These are phyloP conservation scores for Ramalina peruviana DNA, from an alignment of 495 filamentous ascomycete genomes.

Conservation along the genomic window DNA sequence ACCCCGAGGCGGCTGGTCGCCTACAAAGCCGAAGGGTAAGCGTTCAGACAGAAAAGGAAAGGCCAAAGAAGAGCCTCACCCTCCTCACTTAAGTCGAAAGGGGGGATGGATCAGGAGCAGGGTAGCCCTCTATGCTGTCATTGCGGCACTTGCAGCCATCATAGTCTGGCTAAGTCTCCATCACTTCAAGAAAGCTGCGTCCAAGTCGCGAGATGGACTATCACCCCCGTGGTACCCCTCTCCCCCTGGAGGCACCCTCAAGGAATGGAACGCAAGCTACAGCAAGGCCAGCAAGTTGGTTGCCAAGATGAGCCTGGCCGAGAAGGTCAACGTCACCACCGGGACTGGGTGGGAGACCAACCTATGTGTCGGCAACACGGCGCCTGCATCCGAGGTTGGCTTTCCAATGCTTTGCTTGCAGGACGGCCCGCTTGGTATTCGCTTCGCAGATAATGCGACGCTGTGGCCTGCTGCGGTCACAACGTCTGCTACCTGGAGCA, in stretches of 20 bases:
- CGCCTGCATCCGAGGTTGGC: conserved; percentile 48
- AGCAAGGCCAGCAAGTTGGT: conserved; percentile 69
- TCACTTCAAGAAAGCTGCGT: background rate
- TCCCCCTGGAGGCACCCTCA: conserved; percentile 63
- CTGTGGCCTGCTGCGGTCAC: conserved; percentile 79
- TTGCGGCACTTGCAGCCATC: conserved; percentile 2
- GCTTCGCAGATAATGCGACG: conserved; percentile 62
- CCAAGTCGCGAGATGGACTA: conserved; percentile 9
- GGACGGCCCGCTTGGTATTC: conserved; percentile 74
- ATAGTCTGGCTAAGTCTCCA: background rate
- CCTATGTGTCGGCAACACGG: conserved; percentile 83
- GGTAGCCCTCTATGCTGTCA: conserved; percentile 7
- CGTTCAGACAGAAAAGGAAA: background rate
- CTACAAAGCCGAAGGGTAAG: background rate
- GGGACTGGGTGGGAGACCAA: conserved; percentile 88
- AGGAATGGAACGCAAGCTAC: conserved; percentile 66
- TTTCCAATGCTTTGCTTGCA: conserved; percentile 85
- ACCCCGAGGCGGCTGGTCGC: conserved; percentile 8
- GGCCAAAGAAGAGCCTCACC: background rate
- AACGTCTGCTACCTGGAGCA: conserved; percentile 79
- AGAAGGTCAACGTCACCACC: conserved; percentile 92
- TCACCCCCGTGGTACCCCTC: conserved; percentile 77
- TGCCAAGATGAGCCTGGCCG: conserved; percentile 64
- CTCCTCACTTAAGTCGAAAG: conserved; percentile 2
- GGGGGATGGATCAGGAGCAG: conserved; percentile 10